Percentiles rank a stretch among this genome's conserved stretches.
Conservation (phyloP, 2,329 filamentous ascomycete species). For the Thermothelomyces thermophilus region DNA sequence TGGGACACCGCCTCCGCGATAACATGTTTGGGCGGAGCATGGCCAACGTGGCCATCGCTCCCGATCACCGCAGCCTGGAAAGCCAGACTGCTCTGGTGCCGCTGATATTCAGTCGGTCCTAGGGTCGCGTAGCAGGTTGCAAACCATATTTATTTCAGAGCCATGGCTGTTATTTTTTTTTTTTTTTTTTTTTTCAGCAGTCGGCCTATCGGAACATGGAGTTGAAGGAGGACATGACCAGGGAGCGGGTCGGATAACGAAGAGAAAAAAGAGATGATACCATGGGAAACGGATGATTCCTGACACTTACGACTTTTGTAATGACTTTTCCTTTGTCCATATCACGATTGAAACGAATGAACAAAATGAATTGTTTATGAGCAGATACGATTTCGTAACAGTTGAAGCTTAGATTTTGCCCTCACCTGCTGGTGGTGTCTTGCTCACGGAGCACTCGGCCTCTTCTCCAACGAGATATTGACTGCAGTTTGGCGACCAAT, state of each 20-base stretch:
- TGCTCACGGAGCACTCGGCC: no score
- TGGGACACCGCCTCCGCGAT: constrained; percentile 35
- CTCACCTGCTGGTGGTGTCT: no score
- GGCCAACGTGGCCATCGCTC: constrained; percentile 22
- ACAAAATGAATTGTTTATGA: neutral
- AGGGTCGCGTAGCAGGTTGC: constrained; percentile 6
- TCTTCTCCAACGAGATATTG: no score
- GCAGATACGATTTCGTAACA: no score
- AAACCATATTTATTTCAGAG: neutral
- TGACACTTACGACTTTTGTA: constrained; percentile 17
- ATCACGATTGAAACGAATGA: constrained; percentile 7
- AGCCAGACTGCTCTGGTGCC: constrained; percentile 51
- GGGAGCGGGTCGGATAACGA: neutral
- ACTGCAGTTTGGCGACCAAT: no score
- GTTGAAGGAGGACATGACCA: neutral
- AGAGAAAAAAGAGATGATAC: constrained; percentile 5
- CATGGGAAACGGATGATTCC: constrained; percentile 14
- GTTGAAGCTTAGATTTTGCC: no score
- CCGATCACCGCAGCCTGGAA: constrained; percentile 41
- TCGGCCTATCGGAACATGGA: neutral
- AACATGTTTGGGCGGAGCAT: constrained; percentile 37
- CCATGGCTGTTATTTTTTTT: no score
- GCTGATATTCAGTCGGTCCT: constrained; percentile 50
- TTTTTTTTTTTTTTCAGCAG: no score
- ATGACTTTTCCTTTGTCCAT: constrained; percentile 16